Evolutionary conservation across 352 stramenopile genomes (phyloP).

Genomic region (Globisporangium lucens): DNA sequence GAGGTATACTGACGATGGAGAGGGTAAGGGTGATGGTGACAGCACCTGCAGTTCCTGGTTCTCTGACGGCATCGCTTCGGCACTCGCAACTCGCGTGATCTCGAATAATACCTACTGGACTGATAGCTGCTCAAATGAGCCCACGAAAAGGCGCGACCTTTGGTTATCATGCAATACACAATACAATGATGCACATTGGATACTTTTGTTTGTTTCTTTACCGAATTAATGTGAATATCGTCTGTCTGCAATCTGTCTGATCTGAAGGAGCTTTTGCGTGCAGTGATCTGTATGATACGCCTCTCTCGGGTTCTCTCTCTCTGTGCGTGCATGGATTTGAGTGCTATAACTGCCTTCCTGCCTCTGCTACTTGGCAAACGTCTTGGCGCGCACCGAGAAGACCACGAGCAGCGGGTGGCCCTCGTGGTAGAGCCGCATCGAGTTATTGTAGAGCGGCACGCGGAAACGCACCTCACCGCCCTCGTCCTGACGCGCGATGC

Average conservation of each 20-base stretch:
- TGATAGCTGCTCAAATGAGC: no score
- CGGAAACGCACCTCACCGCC: slow-evolving; percentile 70
- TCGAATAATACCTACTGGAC: no score
- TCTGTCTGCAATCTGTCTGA: neutral
- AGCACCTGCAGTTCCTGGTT: neutral
- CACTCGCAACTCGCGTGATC: no score
- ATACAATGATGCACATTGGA: neutral
- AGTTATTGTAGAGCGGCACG: slow-evolving; percentile 77
- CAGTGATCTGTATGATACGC: neutral
- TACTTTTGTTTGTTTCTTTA: neutral
- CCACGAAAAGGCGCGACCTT: slow-evolving; percentile 1
- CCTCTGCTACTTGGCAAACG: slow-evolving; percentile 63
- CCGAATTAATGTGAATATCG: neutral
- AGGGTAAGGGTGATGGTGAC: neutral
- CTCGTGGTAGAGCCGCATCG: slow-evolving; percentile 73
- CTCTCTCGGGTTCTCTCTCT: neutral
- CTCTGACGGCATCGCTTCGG: neutral
- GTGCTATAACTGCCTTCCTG: neutral
- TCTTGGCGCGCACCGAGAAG: slow-evolving; percentile 80
- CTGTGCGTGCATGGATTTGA: neutral
- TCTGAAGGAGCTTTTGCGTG: neutral
- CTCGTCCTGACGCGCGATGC: slow-evolving; percentile 64
- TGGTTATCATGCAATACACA: neutral
- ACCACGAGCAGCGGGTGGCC: slow-evolving; percentile 64
- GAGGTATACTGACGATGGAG: no score